Evolutionary conservation across 2,329 filamentous ascomycete species (phyloP).

Genomic region (Cytospora chrysosperma): DNA sequence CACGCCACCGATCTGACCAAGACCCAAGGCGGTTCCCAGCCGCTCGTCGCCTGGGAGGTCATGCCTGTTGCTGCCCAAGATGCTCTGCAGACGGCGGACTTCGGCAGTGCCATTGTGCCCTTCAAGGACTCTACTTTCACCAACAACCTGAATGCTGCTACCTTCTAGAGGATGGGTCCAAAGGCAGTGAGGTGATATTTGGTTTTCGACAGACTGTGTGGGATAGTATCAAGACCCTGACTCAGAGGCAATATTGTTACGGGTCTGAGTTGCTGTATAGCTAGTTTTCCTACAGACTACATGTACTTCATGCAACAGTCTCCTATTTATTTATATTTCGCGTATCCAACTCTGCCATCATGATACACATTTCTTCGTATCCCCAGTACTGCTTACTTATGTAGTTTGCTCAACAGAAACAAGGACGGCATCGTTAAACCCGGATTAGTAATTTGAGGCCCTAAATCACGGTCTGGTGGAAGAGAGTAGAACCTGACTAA

Average conservation of each 20-base stretch:
- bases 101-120: constrained; percentile 31
- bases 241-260: too few species aligned
- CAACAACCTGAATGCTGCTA: constrained; percentile 13
- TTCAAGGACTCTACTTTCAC: constrained; percentile 19
- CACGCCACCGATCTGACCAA: constrained; percentile 39
- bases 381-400: too few species aligned
- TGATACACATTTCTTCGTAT: too few species aligned
- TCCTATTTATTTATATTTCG: too few species aligned
- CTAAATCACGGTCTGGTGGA: neutral
- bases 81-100: constrained; percentile 39
- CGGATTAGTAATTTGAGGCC: neutral
- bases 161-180: neutral
- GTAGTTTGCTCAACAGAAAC: neutral
- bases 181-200: neutral
- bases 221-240: too few species aligned
- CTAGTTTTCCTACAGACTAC: too few species aligned
- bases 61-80: constrained; percentile 35
- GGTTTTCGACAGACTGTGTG: too few species aligned
- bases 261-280: too few species aligned
- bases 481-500: neutral
- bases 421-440: neutral
- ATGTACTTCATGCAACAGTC: too few species aligned
- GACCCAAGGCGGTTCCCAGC: constrained; percentile 38
- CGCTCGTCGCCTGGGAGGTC: constrained; percentile 44
- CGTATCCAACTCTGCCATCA: neutral